Percentiles rank a stretch among this genome's conserved stretches.
phyloP scores from a whole-genome alignment of 345 rosid genomes.

The Brassica juncea region DNA sequence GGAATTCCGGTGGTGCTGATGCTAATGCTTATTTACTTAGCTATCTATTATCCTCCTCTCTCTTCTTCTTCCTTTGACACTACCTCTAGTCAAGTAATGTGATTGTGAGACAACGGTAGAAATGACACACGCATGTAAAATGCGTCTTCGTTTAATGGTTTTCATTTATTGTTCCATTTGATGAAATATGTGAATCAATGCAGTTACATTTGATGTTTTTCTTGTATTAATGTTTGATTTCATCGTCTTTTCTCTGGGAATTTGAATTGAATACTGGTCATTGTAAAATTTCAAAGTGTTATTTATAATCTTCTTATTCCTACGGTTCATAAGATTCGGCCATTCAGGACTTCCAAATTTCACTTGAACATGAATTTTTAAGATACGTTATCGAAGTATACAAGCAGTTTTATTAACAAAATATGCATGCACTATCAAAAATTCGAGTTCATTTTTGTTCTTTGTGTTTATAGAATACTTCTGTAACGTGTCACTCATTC shows the following conservation, averaged over 20 bases:
- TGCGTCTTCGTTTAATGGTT: slow-evolving; percentile 19
- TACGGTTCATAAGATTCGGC: slow-evolving; percentile 1
- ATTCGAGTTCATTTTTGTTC: background rate
- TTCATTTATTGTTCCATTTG: background rate
- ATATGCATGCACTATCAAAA: slow-evolving; percentile 15
- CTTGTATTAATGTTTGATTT: background rate
- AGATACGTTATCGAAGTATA: slow-evolving; percentile 9
- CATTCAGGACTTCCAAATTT: background rate
- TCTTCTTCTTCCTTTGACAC: slow-evolving; percentile 28
- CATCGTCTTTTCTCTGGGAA: background rate
- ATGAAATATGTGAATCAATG: slow-evolving; percentile 21
- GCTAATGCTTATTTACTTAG: slow-evolving; percentile 37
- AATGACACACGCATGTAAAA: background rate
- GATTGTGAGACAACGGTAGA: background rate
- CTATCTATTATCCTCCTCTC: slow-evolving; percentile 31
- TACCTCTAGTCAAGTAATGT: slow-evolving; percentile 5
- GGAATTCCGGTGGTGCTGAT: slow-evolving; percentile 37
- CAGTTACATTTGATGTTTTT: slow-evolving; percentile 1
- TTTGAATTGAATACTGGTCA: background rate
- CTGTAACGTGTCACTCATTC: slow-evolving; percentile 16
- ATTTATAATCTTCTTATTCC: background rate
- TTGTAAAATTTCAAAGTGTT: slow-evolving; percentile 1
- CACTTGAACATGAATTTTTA: background rate
- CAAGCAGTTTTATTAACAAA: background rate
- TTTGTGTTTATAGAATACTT: background rate